These are phyloP conservation scores for Colletotrichum liriopes DNA, from an alignment of 2,329 filamentous ascomycete species.

Conservation along the genomic window DNA sequence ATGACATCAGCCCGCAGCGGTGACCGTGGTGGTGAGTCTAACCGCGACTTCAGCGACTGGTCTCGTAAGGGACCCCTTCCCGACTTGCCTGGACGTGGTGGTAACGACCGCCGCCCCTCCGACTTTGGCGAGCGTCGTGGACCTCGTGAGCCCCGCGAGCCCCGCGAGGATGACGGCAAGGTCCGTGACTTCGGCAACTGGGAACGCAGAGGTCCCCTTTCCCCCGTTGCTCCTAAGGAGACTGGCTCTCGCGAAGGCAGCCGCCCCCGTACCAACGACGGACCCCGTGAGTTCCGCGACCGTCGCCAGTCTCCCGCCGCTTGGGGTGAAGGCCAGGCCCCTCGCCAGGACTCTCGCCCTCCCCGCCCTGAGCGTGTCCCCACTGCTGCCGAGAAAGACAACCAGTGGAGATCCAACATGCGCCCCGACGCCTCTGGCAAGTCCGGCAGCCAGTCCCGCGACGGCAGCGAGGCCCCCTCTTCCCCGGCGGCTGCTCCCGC, in stretches of 20 bases:
- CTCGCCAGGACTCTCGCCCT: constrained; percentile 79
- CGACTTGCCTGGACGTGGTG: constrained; percentile 74
- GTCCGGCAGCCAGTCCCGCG: constrained; percentile 78
- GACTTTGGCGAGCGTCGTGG: constrained; percentile 62
- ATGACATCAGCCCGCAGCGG: constrained; percentile 83
- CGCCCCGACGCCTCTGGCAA: constrained; percentile 79
- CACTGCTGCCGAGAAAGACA: constrained; percentile 93
- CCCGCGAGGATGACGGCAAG: constrained; percentile 77
- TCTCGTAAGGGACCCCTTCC: constrained; percentile 91
- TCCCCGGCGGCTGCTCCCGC: constrained; percentile 74
- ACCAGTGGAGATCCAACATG: constrained; percentile 94
- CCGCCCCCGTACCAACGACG: constrained; percentile 70
- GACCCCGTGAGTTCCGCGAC: constrained; percentile 72
- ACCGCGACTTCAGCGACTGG: constrained; percentile 90
- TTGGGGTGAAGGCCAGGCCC: constrained; percentile 77
- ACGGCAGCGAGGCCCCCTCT: constrained; percentile 82
- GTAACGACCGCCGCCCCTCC: constrained; percentile 59
- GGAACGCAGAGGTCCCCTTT: constrained; percentile 94
- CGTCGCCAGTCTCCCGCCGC: constrained; percentile 80
- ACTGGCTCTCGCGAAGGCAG: constrained; percentile 69
- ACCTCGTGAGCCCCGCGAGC: constrained; percentile 75
- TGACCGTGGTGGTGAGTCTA: constrained; percentile 72
- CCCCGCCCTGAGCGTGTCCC: constrained; percentile 76
- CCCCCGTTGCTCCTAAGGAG: constrained; percentile 74
- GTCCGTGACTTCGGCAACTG: constrained; percentile 88